These are phyloP conservation scores for Euphrasia confusa DNA, from an alignment of 257 asterid genomes.

Conservation along the genomic window DNA sequence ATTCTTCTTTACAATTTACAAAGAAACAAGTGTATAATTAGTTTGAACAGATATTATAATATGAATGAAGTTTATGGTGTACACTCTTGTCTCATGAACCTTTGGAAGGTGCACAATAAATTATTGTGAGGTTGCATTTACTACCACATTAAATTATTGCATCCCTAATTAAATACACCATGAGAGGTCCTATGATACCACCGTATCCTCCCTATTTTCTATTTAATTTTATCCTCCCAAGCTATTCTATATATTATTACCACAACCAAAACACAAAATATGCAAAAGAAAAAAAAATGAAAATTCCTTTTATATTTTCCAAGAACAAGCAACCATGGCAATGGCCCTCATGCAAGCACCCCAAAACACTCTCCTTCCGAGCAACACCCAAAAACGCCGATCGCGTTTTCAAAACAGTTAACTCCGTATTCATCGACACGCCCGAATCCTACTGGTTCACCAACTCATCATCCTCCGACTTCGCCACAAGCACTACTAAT, in stretches of 20 bases:
- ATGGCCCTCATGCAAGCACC: slow-evolving; percentile 1
- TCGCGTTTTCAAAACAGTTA: slow-evolving; percentile 50
- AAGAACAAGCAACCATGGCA: slow-evolving; percentile 3
- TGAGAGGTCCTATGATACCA: background rate
- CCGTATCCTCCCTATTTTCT: slow-evolving; percentile 27
- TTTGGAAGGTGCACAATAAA: too few species aligned
- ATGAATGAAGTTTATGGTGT: too few species aligned
- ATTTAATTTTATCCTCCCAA: slow-evolving; percentile 26
- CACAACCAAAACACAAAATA: slow-evolving; percentile 22
- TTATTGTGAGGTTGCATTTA: slow-evolving; percentile 30
- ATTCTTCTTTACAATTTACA: too few species aligned
- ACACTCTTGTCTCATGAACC: too few species aligned
- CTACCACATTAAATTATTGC: slow-evolving; percentile 26
- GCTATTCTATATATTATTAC: slow-evolving; percentile 36
- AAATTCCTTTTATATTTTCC: background rate
- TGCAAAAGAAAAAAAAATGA: slow-evolving; percentile 31
- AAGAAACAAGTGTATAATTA: too few species aligned
- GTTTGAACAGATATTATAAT: too few species aligned
- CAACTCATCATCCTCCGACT: slow-evolving; percentile 35
- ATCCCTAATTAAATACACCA: slow-evolving; percentile 32
- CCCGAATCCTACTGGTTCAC: slow-evolving; percentile 28
- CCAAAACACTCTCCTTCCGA: slow-evolving; percentile 17
- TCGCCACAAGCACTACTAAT: slow-evolving; percentile 31
- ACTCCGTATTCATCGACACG: slow-evolving; percentile 63
- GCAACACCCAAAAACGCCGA: slow-evolving; percentile 17